These are phyloP conservation scores for Spencermartinsiella europaea DNA, from an alignment of 805 yeast genomes.

Conservation along the genomic window DNA sequence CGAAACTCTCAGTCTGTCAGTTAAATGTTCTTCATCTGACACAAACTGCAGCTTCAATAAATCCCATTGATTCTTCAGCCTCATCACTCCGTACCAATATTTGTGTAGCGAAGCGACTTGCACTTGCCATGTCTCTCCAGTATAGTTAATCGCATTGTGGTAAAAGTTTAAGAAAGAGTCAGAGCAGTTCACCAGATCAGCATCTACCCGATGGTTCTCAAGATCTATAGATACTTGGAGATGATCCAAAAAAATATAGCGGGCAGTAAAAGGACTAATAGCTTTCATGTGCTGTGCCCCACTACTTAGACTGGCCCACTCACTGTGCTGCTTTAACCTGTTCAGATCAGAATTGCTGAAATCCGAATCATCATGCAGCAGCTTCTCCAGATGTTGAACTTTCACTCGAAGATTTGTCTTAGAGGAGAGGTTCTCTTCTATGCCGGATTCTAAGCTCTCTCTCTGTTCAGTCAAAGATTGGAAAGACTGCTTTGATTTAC, in stretches of 20 bases:
- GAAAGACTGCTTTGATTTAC: conserved; percentile 2
- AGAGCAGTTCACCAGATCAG: not conserved
- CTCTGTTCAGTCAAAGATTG: not conserved
- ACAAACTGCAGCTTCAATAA: not conserved
- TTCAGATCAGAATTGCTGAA: not conserved
- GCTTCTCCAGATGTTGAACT: not conserved
- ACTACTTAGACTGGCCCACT: not conserved
- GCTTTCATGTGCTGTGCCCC: not conserved
- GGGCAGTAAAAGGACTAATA: not conserved
- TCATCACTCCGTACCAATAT: not conserved
- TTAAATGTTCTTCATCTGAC: not conserved
- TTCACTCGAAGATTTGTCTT: not conserved
- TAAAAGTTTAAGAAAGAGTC: not conserved
- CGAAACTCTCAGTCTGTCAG: not conserved
- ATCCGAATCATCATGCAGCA: not conserved
- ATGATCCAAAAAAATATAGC: not conserved
- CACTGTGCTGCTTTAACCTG: not conserved
- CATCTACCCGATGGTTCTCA: not conserved
- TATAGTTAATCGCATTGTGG: not conserved
- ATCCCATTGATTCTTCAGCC: not conserved
- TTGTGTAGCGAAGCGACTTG: not conserved
- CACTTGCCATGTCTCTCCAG: not conserved
- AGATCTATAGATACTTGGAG: not conserved
- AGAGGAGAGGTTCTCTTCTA: too few species aligned
- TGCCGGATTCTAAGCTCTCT: not conserved